Evolutionary conservation across 768 basidiomycete genomes (phyloP), one percentile per base, ranked within the genome.

Genomic region (Neoboletus magnificus): DNA sequence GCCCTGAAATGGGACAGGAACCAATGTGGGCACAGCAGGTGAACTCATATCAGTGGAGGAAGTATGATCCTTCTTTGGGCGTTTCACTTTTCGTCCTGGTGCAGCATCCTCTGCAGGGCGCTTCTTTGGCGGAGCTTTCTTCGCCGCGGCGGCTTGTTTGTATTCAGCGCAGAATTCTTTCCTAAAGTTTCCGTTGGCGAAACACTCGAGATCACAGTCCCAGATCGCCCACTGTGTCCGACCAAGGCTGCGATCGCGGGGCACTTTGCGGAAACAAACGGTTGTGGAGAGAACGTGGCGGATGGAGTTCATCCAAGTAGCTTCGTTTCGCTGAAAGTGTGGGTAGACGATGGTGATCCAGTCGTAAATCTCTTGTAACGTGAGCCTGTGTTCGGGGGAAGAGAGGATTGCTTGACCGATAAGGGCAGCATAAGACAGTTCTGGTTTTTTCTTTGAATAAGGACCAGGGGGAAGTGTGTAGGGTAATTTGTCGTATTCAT

Each of bases 241-340:
- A 33, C 93, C 91, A 33, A 89, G 81, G 25, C 84, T 79, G 13
- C 87, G 82, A 55, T 91, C 86, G 22, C 93, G 77, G 3, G 85
- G 82, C 0, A 88, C 83, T 63, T 96, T 97, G 59, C 92, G 84
- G 71, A 97, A 98, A 63, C 88, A 89, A 36, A 88, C 83, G 42
- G 95, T 96, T 4, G 94, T 92, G 60, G 91, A 93, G 25, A 98
- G 80, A 46, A 95, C 94, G 72, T 98, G 95, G n/a, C 96, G 83
- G 56, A 98, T 93, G 52, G 93, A 95, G 72, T 97, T 97, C 85
- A 95, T 94, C 96, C 96, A 98, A 7, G 93, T 96, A 4, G 88
- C 83, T 64, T 98, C 94, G 22, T 89, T 88, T 55, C 90, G 87
- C 72, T 93, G 92, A 75, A 92, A 99, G 67, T 87, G 86, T 8